phyloP scores from a whole-genome alignment of 2,329 filamentous ascomycete species.

The Pseudocercospora pini-densiflorae region DNA sequence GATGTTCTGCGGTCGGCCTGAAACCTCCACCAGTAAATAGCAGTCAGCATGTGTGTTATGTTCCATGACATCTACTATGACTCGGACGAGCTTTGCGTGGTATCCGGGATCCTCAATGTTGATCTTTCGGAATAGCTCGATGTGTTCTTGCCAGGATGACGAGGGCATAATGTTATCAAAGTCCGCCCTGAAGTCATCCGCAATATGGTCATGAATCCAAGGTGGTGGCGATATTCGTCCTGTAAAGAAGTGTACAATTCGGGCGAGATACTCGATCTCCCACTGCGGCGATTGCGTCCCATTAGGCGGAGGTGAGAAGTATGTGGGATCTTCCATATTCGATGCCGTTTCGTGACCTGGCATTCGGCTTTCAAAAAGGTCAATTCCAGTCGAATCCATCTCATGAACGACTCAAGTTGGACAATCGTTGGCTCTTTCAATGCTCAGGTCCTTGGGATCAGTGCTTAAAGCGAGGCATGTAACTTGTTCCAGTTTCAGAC shows the following conservation, averaged over 20 bases:
- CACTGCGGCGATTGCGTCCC: neutral
- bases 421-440: no score
- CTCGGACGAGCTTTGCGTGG: constrained; percentile 4
- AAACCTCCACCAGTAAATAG: constrained; percentile 11
- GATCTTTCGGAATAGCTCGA: constrained; percentile 13
- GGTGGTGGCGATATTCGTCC: neutral
- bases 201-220: constrained; percentile 16
- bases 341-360: no score
- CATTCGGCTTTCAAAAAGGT: no score
- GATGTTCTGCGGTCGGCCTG: constrained; percentile 13
- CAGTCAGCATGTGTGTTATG: constrained; percentile 17
- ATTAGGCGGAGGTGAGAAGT: constrained; percentile 25
- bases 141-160: neutral
- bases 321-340: neutral
- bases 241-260: constrained; percentile 3
- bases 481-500: no score
- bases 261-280: constrained; percentile 14
- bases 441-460: no score
- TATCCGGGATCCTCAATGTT: constrained; percentile 4
- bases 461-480: no score
- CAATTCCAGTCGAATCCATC: no score
- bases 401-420: no score
- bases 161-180: constrained; percentile 12
- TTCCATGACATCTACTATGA: constrained; percentile 14
- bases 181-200: constrained; percentile 14